Evolutionary conservation across 108 stramenopile species (phyloP).

Genomic region (Skeletonema potamos): DNA sequence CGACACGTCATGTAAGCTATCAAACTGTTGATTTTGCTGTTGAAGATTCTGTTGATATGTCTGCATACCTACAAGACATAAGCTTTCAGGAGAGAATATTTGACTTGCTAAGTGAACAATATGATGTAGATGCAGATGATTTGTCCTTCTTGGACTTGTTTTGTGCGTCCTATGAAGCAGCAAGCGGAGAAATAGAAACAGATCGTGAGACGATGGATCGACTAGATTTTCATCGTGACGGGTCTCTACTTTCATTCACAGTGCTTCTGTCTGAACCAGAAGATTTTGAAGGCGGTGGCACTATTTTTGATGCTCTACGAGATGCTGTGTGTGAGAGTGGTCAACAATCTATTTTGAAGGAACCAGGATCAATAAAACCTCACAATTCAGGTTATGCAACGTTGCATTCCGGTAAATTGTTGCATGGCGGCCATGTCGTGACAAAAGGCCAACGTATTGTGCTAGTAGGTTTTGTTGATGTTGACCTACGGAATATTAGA

Average conservation of each 20-base stretch:
- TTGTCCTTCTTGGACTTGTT: constrained; percentile 71
- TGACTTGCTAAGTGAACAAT: constrained; percentile 41
- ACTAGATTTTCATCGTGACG: constrained; percentile 72
- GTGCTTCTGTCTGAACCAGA: constrained; percentile 53
- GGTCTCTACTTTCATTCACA: constrained; percentile 69
- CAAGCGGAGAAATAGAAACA: constrained; percentile 6
- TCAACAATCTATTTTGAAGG: constrained; percentile 26
- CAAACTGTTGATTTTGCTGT: constrained; percentile 74
- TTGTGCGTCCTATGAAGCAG: constrained; percentile 72
- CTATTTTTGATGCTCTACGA: constrained; percentile 73
- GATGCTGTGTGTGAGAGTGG: constrained; percentile 34
- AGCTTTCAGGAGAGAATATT: constrained; percentile 54
- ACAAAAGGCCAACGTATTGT: constrained; percentile 62
- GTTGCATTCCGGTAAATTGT: constrained; percentile 69
- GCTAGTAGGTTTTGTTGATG: constrained; percentile 75
- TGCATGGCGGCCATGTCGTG: constrained; percentile 74
- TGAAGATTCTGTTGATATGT: constrained; percentile 56
- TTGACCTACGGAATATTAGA: constrained; percentile 52
- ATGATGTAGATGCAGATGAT: constrained; percentile 54
- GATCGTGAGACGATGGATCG: constrained; percentile 66
- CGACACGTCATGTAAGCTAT: constrained; percentile 61
- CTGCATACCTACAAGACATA: constrained; percentile 48
- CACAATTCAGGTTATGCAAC: constrained; percentile 53
- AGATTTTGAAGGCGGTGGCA: constrained; percentile 73
- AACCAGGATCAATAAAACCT: constrained; percentile 53